Evolutionary conservation across 768 basidiomycete genomes (phyloP).

Genomic region (Trametes elegans): DNA sequence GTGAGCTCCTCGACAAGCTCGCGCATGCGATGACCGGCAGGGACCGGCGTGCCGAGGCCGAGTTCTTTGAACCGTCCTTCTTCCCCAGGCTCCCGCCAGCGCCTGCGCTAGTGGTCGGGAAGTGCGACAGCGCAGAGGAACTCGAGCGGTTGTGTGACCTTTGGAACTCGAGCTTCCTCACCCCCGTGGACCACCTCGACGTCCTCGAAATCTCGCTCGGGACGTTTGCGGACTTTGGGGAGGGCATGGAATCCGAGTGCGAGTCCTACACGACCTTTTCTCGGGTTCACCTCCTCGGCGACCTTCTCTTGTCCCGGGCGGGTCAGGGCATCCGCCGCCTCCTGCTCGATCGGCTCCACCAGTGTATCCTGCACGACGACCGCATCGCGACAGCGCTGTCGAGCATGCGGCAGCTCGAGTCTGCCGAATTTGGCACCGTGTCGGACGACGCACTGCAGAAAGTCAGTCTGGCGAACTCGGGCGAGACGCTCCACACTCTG

Average conservation of each 20-base stretch:
- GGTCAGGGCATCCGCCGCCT: neutral
- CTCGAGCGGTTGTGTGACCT: neutral
- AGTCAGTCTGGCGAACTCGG: neutral
- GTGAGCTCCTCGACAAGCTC: neutral
- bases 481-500: neutral
- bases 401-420: neutral
- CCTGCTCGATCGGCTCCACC: neutral
- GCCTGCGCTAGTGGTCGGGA: too few relatives aligned
- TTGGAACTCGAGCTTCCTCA: neutral
- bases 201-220: neutral
- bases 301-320: neutral
- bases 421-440: neutral
- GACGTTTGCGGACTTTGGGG: neutral
- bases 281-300: neutral
- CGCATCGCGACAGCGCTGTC: neutral
- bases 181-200: neutral
- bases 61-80: too few relatives aligned
- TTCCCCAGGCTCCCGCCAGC: too few relatives aligned
- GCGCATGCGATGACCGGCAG: too few relatives aligned
- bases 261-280: neutral
- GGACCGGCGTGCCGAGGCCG: too few relatives aligned
- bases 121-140: neutral
- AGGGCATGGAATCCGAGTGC: neutral
- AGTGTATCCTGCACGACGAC: neutral
- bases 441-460: constrained; percentile 1